Percentiles rank a stretch among this genome's conserved stretches.
Evolutionary conservation across 139 green algal genomes (phyloP).

Genomic region (Zygnema cylindricum): DNA sequence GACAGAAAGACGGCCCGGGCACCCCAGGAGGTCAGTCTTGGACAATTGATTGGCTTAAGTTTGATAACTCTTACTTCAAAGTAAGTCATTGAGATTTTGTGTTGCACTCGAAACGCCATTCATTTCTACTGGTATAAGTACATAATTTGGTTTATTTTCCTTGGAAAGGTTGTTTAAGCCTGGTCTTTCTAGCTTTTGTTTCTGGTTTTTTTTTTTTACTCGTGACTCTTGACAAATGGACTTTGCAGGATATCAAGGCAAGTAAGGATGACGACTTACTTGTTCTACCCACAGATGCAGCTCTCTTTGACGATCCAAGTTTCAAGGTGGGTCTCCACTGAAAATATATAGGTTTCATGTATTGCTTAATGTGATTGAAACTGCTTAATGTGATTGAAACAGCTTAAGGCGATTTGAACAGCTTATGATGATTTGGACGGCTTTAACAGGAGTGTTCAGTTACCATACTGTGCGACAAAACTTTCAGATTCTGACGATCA

Average conservation of each 20-base stretch:
- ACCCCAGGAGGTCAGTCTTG: slow-evolving; percentile 79
- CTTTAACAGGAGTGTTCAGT: too few species aligned
- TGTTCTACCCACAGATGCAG: slow-evolving; percentile 85
- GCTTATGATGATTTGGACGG: too few species aligned
- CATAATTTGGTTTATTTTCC: background rate
- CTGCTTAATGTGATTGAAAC: too few species aligned
- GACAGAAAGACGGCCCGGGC: slow-evolving; percentile 77
- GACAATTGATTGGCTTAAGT: slow-evolving; percentile 90
- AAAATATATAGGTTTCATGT: too few species aligned
- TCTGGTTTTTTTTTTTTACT: background rate
- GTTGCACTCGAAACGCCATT: background rate
- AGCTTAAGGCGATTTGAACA: too few species aligned
- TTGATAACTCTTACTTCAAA: slow-evolving; percentile 88
- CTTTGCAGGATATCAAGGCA: slow-evolving; percentile 59
- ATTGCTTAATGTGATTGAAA: too few species aligned
- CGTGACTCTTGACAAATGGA: background rate
- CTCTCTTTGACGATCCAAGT: slow-evolving; percentile 82
- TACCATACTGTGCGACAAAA: too few species aligned
- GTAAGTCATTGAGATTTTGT: background rate
- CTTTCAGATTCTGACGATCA: too few species aligned
- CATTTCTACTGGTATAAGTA: background rate
- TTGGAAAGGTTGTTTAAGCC: background rate
- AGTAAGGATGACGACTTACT: slow-evolving; percentile 82
- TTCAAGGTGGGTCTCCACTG: too few species aligned
- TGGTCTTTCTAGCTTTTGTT: background rate